Evolutionary conservation across 495 filamentous ascomycete genomes (phyloP).

Genomic region (Rusavskia elegans): DNA sequence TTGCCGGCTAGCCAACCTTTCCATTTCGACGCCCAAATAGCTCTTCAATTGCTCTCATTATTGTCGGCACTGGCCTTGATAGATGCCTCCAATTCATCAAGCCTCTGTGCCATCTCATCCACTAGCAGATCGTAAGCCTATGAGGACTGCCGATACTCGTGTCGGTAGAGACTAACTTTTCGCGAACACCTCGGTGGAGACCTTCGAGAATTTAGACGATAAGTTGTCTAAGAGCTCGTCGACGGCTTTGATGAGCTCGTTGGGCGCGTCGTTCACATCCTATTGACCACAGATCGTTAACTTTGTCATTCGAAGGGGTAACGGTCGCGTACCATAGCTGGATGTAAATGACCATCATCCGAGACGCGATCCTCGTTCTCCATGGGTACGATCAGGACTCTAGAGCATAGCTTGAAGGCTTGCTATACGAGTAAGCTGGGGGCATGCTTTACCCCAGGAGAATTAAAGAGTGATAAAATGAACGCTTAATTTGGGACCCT

Average conservation of each 20-base stretch:
- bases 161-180: slow-evolving; percentile 47
- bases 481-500: too few species aligned
- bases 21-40: too few species aligned
- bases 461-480: too few species aligned
- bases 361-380: slow-evolving; percentile 1
- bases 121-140: slow-evolving; percentile 32
- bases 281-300: not conserved
- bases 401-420: not conserved
- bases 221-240: slow-evolving; percentile 76
- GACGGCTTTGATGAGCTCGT: slow-evolving; percentile 59
- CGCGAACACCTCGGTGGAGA: slow-evolving; percentile 70
- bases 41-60: not conserved
- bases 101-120: slow-evolving; percentile 84
- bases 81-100: slow-evolving; percentile 75
- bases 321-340: not conserved
- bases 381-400: not conserved
- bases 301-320: too few species aligned
- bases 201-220: slow-evolving; percentile 63
- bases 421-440: too few species aligned
- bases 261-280: slow-evolving; percentile 18
- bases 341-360: slow-evolving; percentile 4
- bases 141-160: not conserved
- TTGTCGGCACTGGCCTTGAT: slow-evolving; percentile 37
- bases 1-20: too few species aligned
- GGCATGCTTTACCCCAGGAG: too few species aligned